phyloP scores from a whole-genome alignment of 768 basidiomycete genomes.

The Mycena rosella region DNA sequence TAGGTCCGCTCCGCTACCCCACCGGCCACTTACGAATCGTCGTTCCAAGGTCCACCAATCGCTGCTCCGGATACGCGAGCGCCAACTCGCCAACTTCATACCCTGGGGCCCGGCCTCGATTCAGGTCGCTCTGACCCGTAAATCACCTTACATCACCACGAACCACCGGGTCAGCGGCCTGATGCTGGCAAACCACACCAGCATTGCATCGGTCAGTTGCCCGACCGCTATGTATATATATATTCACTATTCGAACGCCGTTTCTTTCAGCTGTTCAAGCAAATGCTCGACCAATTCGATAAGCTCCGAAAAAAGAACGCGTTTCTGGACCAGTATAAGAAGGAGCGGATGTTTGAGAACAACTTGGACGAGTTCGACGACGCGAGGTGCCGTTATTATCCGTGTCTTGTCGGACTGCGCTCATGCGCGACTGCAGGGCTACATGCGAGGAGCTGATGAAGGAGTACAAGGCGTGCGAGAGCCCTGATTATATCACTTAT shows the following conservation, averaged over 20 bases:
- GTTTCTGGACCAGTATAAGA: conserved; percentile 97
- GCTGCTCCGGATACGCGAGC: conserved; percentile 94
- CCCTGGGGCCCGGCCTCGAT: conserved; percentile 99
- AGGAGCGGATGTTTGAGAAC: conserved; percentile 95
- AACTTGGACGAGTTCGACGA: conserved; percentile 97
- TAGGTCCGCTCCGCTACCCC: conserved; percentile 50
- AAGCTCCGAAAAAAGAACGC: conserved; percentile 88
- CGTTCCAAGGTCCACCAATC: conserved; percentile 91
- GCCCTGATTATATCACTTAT: conserved; percentile 92
- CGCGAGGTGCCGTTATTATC: conserved; percentile 72
- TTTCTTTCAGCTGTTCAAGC: conserved; percentile 87
- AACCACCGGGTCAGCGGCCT: conserved; percentile 97
- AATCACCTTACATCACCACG: conserved; percentile 88
- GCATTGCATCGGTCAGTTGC: conserved; percentile 87
- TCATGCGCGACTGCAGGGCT: conserved; percentile 60
- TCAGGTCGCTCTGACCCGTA: conserved; percentile 94
- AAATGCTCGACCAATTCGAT: conserved; percentile 97
- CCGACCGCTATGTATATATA: not conserved
- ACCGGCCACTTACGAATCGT: conserved; percentile 18
- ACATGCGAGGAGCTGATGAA: conserved; percentile 90
- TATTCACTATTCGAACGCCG: conserved; percentile 11
- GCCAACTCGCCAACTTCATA: conserved; percentile 97
- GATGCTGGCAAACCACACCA: conserved; percentile 99
- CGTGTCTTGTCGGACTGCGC: not conserved
- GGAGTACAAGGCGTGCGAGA: conserved; percentile 97